phyloP scores from a whole-genome alignment of 106 monocot species.

The Dactylorhiza incarnata region DNA sequence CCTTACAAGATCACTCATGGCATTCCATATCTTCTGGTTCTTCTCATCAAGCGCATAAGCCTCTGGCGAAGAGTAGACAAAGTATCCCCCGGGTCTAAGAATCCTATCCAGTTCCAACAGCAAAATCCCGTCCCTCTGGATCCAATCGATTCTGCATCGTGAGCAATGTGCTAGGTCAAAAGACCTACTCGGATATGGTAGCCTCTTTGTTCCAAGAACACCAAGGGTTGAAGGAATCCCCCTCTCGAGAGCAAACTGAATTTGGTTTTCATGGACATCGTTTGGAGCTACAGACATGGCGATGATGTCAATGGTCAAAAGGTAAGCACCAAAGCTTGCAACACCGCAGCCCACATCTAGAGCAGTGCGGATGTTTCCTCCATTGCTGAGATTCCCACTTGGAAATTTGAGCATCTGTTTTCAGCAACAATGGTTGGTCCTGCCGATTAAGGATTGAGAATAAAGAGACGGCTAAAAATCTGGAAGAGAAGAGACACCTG shows the following conservation, averaged over 20 bases:
- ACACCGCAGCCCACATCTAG: conserved; percentile 91
- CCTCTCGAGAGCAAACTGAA: conserved; percentile 92
- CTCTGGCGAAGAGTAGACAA: conserved; percentile 85
- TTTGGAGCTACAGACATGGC: conserved; percentile 93
- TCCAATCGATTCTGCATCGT: conserved; percentile 89
- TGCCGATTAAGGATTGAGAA: background rate
- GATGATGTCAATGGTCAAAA: conserved; percentile 52
- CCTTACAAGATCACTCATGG: conserved; percentile 64
- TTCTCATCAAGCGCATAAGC: conserved; percentile 76
- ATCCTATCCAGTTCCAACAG: conserved; percentile 73
- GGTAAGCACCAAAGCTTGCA: conserved; percentile 89
- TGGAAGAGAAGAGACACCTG: conserved; percentile 28
- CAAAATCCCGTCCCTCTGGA: conserved; percentile 80
- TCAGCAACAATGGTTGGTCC: background rate
- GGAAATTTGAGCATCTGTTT: conserved; percentile 76
- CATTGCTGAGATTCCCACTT: conserved; percentile 60
- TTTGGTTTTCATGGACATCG: conserved; percentile 94
- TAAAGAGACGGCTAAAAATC: background rate
- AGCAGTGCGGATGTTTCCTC: conserved; percentile 61
- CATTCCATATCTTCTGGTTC: conserved; percentile 67
- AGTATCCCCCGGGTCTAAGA: conserved; percentile 82
- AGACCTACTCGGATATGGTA: conserved; percentile 74
- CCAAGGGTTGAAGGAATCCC: conserved; percentile 76
- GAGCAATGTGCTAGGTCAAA: conserved; percentile 92
- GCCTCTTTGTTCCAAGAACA: conserved; percentile 73